A percentile compares a stretch with the other conserved stretches of the same genome.
Conservation (phyloP, 192 early-diverging fungal species). For the Tieghemiomyces parasiticus region DNA sequence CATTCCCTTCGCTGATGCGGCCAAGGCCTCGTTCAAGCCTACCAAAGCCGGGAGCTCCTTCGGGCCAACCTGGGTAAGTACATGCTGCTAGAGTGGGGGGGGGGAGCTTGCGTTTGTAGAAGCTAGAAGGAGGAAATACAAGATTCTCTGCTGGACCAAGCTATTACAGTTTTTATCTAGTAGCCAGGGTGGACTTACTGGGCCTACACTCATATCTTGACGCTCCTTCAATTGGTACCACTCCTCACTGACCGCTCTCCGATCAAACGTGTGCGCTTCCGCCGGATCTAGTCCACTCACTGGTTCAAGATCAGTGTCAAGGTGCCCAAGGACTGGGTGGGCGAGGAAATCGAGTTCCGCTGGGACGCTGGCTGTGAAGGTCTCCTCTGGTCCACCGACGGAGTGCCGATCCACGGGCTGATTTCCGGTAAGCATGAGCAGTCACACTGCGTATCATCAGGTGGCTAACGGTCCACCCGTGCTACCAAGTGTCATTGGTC, state of each 20-base stretch:
- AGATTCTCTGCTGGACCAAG: too few species aligned
- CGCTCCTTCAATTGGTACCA: too few species aligned
- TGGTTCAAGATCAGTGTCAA: slow-evolving; percentile 56
- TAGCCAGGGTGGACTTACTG: too few species aligned
- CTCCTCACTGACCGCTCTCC: too few species aligned
- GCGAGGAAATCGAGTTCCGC: slow-evolving; percentile 65
- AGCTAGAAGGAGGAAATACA: too few species aligned
- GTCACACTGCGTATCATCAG: slow-evolving; percentile 34
- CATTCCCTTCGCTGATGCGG: slow-evolving; percentile 61
- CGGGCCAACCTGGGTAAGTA: slow-evolving; percentile 68
- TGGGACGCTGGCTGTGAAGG: slow-evolving; percentile 84
- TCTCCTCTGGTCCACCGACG: slow-evolving; percentile 75
- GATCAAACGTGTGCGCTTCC: too few species aligned
- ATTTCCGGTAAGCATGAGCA: slow-evolving; percentile 55
- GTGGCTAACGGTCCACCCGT: slow-evolving; percentile 30
- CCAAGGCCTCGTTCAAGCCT: slow-evolving; percentile 47
- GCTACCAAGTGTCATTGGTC: too few species aligned
- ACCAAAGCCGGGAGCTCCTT: slow-evolving; percentile 57
- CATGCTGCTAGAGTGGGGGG: background rate
- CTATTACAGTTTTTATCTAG: too few species aligned
- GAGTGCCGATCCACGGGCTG: slow-evolving; percentile 72
- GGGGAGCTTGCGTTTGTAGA: background rate
- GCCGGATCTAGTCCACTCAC: slow-evolving; percentile 62
- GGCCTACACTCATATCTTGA: too few species aligned
- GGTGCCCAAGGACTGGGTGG: slow-evolving; percentile 51